These are phyloP conservation scores for Filosporella fistucella DNA, from an alignment of 495 filamentous ascomycete genomes.

Conservation along the genomic window DNA sequence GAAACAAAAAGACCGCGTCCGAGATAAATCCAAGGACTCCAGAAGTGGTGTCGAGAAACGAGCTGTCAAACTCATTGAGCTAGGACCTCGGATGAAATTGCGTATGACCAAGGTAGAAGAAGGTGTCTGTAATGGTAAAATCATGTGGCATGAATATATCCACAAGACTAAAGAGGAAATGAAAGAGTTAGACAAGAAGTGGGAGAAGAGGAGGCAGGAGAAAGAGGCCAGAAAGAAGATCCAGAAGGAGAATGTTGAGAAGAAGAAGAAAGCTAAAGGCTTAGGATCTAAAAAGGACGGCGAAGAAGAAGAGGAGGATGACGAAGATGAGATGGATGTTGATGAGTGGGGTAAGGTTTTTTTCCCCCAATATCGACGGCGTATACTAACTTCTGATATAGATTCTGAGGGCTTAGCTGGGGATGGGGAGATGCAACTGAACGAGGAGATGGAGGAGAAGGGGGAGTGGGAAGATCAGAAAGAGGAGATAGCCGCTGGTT, in stretches of 20 bases:
- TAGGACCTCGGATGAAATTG: slow-evolving; percentile 85
- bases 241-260: slow-evolving; percentile 84
- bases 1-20: slow-evolving; percentile 51
- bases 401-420: slow-evolving; percentile 59
- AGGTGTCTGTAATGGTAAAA: slow-evolving; percentile 81
- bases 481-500: slow-evolving; percentile 31
- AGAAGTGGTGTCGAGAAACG: slow-evolving; percentile 62
- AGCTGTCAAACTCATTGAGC: slow-evolving; percentile 84
- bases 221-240: slow-evolving; percentile 76
- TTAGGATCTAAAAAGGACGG: slow-evolving; percentile 40
- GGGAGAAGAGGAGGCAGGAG: slow-evolving; percentile 72
- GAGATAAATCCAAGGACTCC: slow-evolving; percentile 25
- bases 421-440: slow-evolving; percentile 53
- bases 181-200: slow-evolving; percentile 69
- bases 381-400: too few species aligned
- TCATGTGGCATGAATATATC: slow-evolving; percentile 97
- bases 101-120: slow-evolving; percentile 96
- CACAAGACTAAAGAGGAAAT: slow-evolving; percentile 76
- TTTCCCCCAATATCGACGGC: too few species aligned
- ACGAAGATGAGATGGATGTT: slow-evolving; percentile 50
- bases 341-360: too few species aligned
- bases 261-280: slow-evolving; percentile 57
- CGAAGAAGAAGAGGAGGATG: slow-evolving; percentile 42
- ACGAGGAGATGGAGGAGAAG: slow-evolving; percentile 47
- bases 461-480: slow-evolving; percentile 51